A percentile compares a stretch with the other conserved stretches of the same genome.
These are phyloP conservation scores for Panus rudis DNA, from an alignment of 768 basidiomycete genomes.

Conservation along the genomic window DNA sequence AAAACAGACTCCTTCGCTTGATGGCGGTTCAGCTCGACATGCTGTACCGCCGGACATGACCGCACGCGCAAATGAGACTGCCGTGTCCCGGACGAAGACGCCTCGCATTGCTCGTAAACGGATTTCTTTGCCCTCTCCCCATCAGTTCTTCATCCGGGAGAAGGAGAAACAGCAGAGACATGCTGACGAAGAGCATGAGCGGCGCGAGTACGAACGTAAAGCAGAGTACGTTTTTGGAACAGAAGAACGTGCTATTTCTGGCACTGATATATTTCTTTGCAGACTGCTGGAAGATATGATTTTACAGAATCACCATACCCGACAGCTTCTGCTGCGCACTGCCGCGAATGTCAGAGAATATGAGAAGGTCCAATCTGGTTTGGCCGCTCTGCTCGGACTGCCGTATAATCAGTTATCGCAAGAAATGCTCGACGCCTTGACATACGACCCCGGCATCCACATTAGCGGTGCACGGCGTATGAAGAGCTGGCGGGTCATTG, in stretches of 20 bases:
- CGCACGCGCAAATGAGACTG: no score
- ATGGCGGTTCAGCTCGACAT: no score
- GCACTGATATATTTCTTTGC: conserved; percentile 9
- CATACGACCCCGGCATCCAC: conserved; percentile 73
- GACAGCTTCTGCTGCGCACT: conserved; percentile 62
- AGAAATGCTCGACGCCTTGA: conserved; percentile 67
- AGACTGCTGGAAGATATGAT: conserved; percentile 57
- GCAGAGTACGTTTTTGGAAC: conserved; percentile 34
- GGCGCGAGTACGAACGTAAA: conserved; percentile 54
- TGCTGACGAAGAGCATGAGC: conserved; percentile 41
- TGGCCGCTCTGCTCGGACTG: conserved; percentile 42
- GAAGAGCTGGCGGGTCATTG: conserved; percentile 65
- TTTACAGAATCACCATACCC: conserved; percentile 58
- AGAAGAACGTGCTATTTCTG: not conserved
- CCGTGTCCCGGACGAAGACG: not conserved
- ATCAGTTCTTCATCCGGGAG: conserved; percentile 18
- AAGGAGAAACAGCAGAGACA: conserved; percentile 30
- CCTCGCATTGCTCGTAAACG: not conserved
- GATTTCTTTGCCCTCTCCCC: conserved; percentile 28
- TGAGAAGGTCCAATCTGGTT: conserved; percentile 48
- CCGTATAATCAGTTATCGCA: conserved; percentile 45
- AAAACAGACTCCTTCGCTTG: no score
- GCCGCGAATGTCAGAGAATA: conserved; percentile 59
- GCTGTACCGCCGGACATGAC: no score
- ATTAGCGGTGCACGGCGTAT: conserved; percentile 56